Conservation (phyloP, 2,329 filamentous ascomycete species). For the Colletotrichum truncatum region DNA sequence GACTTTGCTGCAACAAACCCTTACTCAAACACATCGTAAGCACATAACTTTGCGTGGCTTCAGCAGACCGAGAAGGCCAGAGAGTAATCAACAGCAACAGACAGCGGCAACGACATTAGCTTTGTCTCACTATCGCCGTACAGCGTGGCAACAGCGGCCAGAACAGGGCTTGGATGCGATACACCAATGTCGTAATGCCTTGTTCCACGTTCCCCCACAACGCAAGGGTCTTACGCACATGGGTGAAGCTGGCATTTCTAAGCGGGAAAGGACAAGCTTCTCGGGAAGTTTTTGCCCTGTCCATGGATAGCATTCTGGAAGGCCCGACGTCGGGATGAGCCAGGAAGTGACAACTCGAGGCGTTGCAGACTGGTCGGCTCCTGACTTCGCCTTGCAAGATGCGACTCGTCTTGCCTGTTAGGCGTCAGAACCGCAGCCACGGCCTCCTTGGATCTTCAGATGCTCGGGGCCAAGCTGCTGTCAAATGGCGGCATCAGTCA, state of each 20-base stretch:
- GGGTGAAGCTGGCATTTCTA: background rate
- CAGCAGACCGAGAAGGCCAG: background rate
- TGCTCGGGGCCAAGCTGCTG: background rate
- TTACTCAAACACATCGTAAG: background rate
- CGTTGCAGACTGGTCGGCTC: constrained; percentile 2
- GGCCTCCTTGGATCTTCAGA: background rate
- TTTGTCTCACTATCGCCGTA: background rate
- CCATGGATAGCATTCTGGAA: background rate
- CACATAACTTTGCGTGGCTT: background rate
- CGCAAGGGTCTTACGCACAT: background rate
- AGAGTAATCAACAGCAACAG: background rate
- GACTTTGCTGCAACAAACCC: background rate
- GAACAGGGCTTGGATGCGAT: constrained; percentile 3
- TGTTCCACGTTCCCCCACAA: background rate
- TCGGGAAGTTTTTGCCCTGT: constrained; percentile 17
- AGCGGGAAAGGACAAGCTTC: constrained; percentile 7
- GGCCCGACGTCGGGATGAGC: background rate
- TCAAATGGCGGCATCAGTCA: background rate
- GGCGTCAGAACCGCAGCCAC: background rate
- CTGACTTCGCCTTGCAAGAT: constrained; percentile 3
- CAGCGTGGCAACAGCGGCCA: background rate
- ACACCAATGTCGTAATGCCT: background rate
- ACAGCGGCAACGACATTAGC: background rate
- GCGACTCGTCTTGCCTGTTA: background rate
- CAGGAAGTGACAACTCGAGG: background rate